Base-by-base conservation (phyloP, 2,329 filamentous ascomycete species). In the Trichoderma afroharzianum region DNA sequence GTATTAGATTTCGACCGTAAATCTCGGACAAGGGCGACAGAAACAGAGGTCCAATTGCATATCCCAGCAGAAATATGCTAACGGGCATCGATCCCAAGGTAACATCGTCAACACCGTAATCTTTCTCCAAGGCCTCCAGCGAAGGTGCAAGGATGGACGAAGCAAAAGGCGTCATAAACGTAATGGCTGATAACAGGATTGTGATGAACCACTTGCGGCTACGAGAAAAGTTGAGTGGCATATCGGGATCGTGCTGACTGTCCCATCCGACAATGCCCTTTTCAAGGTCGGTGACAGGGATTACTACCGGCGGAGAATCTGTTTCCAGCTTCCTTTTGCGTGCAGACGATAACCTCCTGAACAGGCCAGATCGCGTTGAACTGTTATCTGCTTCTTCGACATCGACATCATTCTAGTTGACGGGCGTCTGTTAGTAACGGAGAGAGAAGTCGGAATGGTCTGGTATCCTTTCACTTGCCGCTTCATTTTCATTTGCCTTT, bases 1-100 rank as follows among this genome's bases (percentile, higher is more conserved):
- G 84, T 39, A 92, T 78, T 2, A 84, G 79, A 4, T 88, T 80
- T 6, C 91, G 85, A 1, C 91, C 90, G 75, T 91, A 92, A 71
- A 92, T 86, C 77, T 93, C 91, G 2, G 85, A 88, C 58, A 90
- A 75, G 0, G 88, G 88, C 2, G 88, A 86, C 3, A 90, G 77
- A 61, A 89, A 80, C 7, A 90, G 79, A 1, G 88, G 88, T 0
- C 88, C 88, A 21, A 68, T 28, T 3, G 69, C 63, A 8, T 67
- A 68, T 26, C 69, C 69, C 4, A 70, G 32, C 43, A 70, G 36
- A n/a, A 61, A 68, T 15, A 68, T 68, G 55, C 66, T 68, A 1
- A 68, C 53, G 7, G 66, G 66, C 66, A 68, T 68, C 4, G 66
- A 24, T 15, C 66, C 66, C 36, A 59, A 15, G 21, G 66, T 68